Conservation (phyloP, 1,284 basidiomycete genomes). For the Vanrija sp. region DNA sequence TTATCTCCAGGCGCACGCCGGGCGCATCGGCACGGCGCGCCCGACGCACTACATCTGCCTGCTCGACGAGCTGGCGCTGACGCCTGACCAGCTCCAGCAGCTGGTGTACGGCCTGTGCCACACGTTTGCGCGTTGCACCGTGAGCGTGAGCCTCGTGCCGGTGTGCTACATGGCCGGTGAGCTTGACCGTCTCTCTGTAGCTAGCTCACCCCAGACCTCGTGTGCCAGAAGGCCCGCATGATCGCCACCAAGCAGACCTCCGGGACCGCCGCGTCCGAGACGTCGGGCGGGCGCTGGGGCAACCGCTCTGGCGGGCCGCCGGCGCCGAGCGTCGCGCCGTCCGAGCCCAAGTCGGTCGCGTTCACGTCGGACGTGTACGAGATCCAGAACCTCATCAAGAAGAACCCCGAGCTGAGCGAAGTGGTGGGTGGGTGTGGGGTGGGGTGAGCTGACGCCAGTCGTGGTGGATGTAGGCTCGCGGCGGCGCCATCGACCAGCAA, state of each 20-base stretch:
- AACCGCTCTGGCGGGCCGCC: background rate
- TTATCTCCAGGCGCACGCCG: slow-evolving; percentile 44
- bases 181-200: background rate
- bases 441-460: slow-evolving; percentile 20
- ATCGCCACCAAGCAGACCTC: slow-evolving; percentile 30
- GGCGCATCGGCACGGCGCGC: slow-evolving; percentile 34
- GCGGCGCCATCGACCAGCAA: no score
- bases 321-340: no score
- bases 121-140: slow-evolving; percentile 49
- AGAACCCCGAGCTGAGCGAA: slow-evolving; percentile 33
- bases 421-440: slow-evolving; percentile 24
- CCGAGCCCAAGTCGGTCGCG: no score
- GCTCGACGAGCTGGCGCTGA: slow-evolving; percentile 45
- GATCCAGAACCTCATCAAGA: slow-evolving; percentile 33
- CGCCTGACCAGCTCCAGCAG: slow-evolving; percentile 42
- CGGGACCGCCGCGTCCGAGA: slow-evolving; percentile 26
- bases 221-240: slow-evolving; percentile 42
- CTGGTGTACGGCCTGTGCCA: slow-evolving; percentile 49
- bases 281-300: slow-evolving; percentile 21
- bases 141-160: slow-evolving; percentile 44
- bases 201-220: slow-evolving; percentile 29
- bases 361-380: slow-evolving; percentile 29
- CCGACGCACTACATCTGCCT: slow-evolving; percentile 41
- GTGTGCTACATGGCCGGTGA: slow-evolving; percentile 52
- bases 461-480: slow-evolving; percentile 36